Evolutionary conservation across 176 grass and related monocot species (phyloP).

Genomic region (Carex littledalei): DNA sequence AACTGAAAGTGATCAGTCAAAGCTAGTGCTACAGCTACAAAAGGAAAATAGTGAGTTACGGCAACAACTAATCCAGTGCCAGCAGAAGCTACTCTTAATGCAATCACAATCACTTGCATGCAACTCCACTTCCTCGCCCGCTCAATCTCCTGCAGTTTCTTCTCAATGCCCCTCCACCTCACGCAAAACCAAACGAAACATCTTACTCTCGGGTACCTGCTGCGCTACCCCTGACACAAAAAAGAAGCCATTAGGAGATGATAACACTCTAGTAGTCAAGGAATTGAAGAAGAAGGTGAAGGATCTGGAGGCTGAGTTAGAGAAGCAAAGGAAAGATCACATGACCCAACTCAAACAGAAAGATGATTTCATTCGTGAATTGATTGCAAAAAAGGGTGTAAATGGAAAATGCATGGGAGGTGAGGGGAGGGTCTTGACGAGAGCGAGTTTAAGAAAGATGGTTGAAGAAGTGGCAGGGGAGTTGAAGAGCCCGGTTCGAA

Average conservation of each 20-base stretch:
- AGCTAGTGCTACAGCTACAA: conserved; percentile 74
- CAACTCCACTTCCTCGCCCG: conserved; percentile 30
- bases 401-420: conserved; percentile 21
- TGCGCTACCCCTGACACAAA: conserved; percentile 60
- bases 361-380: conserved; percentile 62
- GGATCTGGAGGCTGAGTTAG: conserved; percentile 54
- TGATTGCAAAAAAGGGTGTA: conserved; percentile 61
- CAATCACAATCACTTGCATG: conserved; percentile 64
- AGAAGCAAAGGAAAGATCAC: conserved; percentile 78
- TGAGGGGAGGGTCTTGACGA: conserved; percentile 52
- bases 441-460: conserved; percentile 49
- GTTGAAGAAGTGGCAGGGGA: conserved; percentile 34
- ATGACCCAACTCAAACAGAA: conserved; percentile 64
- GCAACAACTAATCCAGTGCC: conserved; percentile 65
- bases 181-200: conserved; percentile 53
- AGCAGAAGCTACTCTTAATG: conserved; percentile 63
- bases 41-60: conserved; percentile 83
- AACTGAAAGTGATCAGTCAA: conserved; percentile 63
- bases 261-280: conserved; percentile 25
- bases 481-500: conserved; percentile 49
- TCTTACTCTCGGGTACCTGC: conserved; percentile 53
- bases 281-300: conserved; percentile 63
- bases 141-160: conserved; percentile 31
- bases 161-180: conserved; percentile 44
- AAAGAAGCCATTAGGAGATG: conserved; percentile 26